Base-by-base conservation (phyloP, 1,284 basidiomycete species). In the Anthracocystis panici-leucophaei region DNA sequence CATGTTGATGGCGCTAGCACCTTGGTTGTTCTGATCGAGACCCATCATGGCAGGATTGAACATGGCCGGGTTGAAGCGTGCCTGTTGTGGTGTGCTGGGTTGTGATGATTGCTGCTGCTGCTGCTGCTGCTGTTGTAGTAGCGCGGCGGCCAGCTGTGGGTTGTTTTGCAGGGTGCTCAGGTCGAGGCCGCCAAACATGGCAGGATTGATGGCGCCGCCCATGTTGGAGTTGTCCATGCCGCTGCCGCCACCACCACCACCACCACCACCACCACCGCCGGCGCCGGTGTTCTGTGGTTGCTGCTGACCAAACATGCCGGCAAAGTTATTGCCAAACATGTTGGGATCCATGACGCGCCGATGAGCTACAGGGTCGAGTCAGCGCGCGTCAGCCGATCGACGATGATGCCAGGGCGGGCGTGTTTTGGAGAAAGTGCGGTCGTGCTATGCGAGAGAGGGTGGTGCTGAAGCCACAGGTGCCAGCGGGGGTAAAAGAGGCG, bases 291-390 rank as follows among this genome's bases (percentile, higher is more conserved):
- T 50, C 45, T 65, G 68, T 25, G 54, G 68, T 54, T 73, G 70
- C 55, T 67, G 64, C 49, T 68, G 61, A 46, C 72, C 72, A 23
- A 75, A 75, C 66, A 75, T 70, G 64, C 57, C 67, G 57, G 73
- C 73, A 67, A 70, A 70, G 50, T 67, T 60, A 60, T 70, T 75
- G 67, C 73, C 67, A 53, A 75, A 75, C 67, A 75, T 66, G 73
- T 70, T 67, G 57, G 73, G 73, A 56, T 75, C 64, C 73, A 75
- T 75, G 67, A 59, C 62, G 67, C 67, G 63, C 72, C 45, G 27
- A 20, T 4, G 50, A 58, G 58, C 31, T 41, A 16, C 35, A 6
- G n/a, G 46, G 59, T 18, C 63, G 63, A 60, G 38, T 57, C 69
- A 62, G 59, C 63, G 61, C 62, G 62, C 67, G 62, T 61, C 54